phyloP scores from a whole-genome alignment of 495 filamentous ascomycete species.

The Tetracladium marchalianum region DNA sequence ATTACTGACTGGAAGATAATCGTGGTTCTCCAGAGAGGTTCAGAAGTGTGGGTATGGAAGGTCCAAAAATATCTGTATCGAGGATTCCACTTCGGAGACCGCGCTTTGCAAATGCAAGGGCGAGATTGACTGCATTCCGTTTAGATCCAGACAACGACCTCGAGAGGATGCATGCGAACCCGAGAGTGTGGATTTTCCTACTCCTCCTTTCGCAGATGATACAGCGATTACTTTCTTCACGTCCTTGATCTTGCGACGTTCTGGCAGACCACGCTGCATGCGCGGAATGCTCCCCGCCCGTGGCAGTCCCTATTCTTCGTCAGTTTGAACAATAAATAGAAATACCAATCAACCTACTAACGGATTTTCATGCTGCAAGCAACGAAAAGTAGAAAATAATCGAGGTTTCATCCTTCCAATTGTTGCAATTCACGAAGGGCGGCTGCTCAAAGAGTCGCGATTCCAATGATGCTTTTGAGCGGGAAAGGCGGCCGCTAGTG shows the following conservation, averaged over 20 bases:
- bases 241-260: conserved; percentile 65
- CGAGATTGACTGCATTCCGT: conserved; percentile 58
- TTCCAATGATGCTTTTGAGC: background rate
- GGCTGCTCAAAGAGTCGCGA: conserved; percentile 2
- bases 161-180: conserved; percentile 31
- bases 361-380: conserved; percentile 82
- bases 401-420: conserved; percentile 39
- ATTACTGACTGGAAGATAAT: conserved; percentile 47
- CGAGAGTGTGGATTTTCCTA: conserved; percentile 91
- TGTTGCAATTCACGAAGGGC: background rate
- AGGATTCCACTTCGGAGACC: conserved; percentile 79
- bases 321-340: background rate
- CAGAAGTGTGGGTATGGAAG: conserved; percentile 84
- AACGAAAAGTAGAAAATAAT: conserved; percentile 54
- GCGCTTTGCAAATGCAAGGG: conserved; percentile 70
- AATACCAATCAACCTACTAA: conserved; percentile 42
- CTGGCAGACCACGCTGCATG: conserved; percentile 75
- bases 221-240: conserved; percentile 86
- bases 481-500: conserved; percentile 7
- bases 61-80: conserved; percentile 94
- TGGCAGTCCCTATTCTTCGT: conserved; percentile 59
- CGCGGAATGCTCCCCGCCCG: conserved; percentile 68
- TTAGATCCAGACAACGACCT: background rate
- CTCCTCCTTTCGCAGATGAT: conserved; percentile 91
- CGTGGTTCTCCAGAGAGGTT: conserved; percentile 66